Conservation (phyloP, 345 rosid species). For the Citrus trifoliata region DNA sequence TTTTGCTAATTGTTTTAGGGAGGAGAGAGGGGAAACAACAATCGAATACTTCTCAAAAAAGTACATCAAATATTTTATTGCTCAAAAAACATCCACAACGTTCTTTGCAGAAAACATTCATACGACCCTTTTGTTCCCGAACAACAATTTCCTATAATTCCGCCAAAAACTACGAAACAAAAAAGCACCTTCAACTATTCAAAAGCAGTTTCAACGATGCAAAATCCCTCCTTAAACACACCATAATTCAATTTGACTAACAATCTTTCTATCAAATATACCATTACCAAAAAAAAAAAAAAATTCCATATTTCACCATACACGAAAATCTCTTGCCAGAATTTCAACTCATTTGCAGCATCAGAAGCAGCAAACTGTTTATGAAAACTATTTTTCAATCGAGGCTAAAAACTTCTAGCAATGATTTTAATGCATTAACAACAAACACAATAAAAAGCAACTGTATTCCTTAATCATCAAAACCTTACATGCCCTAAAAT, state of each 20-base stretch:
- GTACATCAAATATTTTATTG: background rate
- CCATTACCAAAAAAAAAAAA: background rate
- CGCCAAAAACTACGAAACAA: background rate
- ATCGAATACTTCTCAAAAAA: background rate
- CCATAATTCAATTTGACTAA: background rate
- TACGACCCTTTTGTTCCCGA: background rate
- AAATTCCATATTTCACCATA: background rate
- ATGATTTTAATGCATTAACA: no score
- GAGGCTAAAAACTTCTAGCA: background rate
- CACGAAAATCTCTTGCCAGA: background rate
- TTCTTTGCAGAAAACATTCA: background rate
- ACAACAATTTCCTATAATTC: background rate
- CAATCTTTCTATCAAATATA: background rate
- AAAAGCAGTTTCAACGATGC: background rate
- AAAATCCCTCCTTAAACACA: background rate
- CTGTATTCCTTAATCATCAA: background rate
- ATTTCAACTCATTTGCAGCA: background rate
- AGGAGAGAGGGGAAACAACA: background rate
- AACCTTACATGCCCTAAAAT: background rate
- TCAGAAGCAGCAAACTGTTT: background rate
- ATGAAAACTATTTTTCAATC: background rate
- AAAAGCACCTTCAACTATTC: background rate
- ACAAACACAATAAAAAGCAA: background rate
- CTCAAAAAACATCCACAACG: background rate
- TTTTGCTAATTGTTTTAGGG: no score